Percentiles rank a stretch among this genome's conserved stretches.
phyloP scores from a whole-genome alignment of 78 protist genomes.

The Bodo saltans region DNA sequence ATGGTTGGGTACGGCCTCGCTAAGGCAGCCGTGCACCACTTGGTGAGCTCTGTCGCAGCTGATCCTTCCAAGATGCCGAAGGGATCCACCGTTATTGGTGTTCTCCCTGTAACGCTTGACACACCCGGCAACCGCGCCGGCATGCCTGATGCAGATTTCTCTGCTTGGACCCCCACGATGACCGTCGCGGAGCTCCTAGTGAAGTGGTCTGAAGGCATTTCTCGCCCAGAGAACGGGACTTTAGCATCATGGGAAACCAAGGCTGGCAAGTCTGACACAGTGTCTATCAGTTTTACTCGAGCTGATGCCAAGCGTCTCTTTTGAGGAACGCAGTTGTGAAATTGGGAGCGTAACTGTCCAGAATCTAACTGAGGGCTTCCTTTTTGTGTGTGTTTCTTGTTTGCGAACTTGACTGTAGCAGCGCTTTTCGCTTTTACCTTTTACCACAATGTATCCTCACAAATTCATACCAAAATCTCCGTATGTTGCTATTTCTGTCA shows the following conservation, averaged over 20 bases:
- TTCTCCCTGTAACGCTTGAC: constrained; percentile 67
- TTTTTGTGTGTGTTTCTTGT: too few species aligned
- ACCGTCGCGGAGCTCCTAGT: constrained; percentile 43
- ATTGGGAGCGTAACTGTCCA: too few species aligned
- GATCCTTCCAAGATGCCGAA: constrained; percentile 49
- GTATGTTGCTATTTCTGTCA: too few species aligned
- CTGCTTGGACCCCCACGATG: constrained; percentile 74
- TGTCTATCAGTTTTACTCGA: too few species aligned
- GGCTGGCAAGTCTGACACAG: neutral
- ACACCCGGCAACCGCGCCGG: constrained; percentile 76
- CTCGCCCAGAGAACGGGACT: neutral
- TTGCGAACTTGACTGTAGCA: too few species aligned
- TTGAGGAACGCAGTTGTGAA: too few species aligned
- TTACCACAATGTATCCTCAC: too few species aligned
- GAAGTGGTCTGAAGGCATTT: constrained; percentile 31
- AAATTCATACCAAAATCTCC: too few species aligned
- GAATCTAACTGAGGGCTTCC: too few species aligned
- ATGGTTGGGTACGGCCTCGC: constrained; percentile 77
- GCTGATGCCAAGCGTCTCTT: too few species aligned
- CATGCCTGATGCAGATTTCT: constrained; percentile 73
- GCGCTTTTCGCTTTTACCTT: too few species aligned
- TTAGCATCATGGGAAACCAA: neutral
- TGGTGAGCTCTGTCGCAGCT: constrained; percentile 50
- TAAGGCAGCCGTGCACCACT: constrained; percentile 69
- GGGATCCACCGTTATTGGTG: constrained; percentile 44